These are phyloP conservation scores for Coriolopsis trogii DNA, from an alignment of 1,284 basidiomycete genomes.

Conservation along the genomic window DNA sequence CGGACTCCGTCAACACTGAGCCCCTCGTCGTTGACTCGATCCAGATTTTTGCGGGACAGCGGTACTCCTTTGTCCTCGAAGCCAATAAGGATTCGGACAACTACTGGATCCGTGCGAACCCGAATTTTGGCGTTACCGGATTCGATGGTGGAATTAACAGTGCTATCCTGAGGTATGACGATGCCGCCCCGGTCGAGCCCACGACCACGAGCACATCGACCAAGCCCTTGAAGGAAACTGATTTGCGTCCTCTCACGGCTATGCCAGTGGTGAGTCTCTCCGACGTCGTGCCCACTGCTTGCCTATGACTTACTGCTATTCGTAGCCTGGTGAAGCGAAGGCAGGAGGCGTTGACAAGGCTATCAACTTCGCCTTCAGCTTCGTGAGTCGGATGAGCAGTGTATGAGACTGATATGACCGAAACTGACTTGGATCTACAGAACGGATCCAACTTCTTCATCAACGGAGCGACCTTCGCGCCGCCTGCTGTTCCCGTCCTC, in stretches of 20 bases:
- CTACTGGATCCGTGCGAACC: constrained; percentile 31
- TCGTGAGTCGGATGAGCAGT: too few relatives aligned
- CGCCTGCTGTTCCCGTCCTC: constrained; percentile 37
- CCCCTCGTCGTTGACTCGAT: constrained; percentile 36
- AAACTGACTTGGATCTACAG: too few relatives aligned
- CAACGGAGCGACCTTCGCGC: constrained; percentile 30
- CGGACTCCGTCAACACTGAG: constrained; percentile 35
- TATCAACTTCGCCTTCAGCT: constrained; percentile 29
- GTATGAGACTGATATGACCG: too few relatives aligned
- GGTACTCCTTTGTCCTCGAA: constrained; percentile 39
- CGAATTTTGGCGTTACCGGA: constrained; percentile 37
- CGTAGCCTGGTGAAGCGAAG: constrained; percentile 30
- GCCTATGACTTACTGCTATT: background rate
- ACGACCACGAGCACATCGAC: constrained; percentile 29
- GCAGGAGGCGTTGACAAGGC: constrained; percentile 33
- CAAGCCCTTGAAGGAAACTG: constrained; percentile 32
- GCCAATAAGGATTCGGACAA: constrained; percentile 22
- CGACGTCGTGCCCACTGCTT: background rate
- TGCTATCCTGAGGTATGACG: constrained; percentile 57
- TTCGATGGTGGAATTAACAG: constrained; percentile 44
- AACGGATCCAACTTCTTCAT: constrained; percentile 28
- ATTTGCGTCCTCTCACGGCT: constrained; percentile 24
- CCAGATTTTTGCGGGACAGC: constrained; percentile 41
- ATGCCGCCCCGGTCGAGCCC: constrained; percentile 47
- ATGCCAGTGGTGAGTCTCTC: constrained; percentile 16